A percentile compares a stretch with the other conserved stretches of the same genome.
Conservation (phyloP, 75 land plant species). For the Selaginella moellendorffii region DNA sequence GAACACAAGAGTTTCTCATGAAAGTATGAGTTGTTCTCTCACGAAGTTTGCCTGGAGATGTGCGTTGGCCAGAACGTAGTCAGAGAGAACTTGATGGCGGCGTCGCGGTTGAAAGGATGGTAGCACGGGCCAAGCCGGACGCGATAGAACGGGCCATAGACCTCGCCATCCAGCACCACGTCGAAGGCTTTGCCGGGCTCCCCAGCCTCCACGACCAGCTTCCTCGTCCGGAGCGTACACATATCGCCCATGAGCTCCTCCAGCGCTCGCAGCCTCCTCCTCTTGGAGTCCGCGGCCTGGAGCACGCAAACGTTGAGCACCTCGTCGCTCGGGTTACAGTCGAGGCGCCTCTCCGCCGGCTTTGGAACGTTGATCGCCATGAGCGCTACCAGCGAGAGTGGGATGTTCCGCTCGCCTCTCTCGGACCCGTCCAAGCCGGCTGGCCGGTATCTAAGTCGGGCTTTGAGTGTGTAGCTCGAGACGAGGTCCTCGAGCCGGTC, state of each 20-base stretch:
- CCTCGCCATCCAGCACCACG: slow-evolving; percentile 11
- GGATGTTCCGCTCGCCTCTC: neutral
- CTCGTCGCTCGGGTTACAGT: slow-evolving; percentile 9
- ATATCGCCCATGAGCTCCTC: neutral
- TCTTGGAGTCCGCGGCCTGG: neutral
- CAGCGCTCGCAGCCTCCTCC: neutral
- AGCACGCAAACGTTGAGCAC: slow-evolving; percentile 8
- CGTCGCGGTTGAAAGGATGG: slow-evolving; percentile 2
- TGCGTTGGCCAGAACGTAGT: slow-evolving; percentile 15
- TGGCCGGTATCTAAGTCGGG: slow-evolving; percentile 3
- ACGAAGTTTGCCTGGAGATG: slow-evolving; percentile 2
- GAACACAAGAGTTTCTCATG: too few relatives aligned
- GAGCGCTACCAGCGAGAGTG: neutral
- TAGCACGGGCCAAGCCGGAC: slow-evolving; percentile 9
- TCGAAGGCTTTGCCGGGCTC: slow-evolving; percentile 7
- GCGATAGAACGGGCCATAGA: slow-evolving; percentile 12
- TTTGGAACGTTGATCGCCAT: slow-evolving; percentile 12
- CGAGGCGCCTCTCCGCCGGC: slow-evolving; percentile 3
- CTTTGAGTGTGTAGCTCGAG: neutral
- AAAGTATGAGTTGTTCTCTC: too few relatives aligned
- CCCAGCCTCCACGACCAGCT: slow-evolving; percentile 5
- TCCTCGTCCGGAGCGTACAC: neutral
- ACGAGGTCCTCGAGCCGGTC: neutral
- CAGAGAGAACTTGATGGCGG: slow-evolving; percentile 6
- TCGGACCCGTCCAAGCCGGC: slow-evolving; percentile 10